Conservation (phyloP, 495 filamentous ascomycete species). For the Margaritispora aquatica region DNA sequence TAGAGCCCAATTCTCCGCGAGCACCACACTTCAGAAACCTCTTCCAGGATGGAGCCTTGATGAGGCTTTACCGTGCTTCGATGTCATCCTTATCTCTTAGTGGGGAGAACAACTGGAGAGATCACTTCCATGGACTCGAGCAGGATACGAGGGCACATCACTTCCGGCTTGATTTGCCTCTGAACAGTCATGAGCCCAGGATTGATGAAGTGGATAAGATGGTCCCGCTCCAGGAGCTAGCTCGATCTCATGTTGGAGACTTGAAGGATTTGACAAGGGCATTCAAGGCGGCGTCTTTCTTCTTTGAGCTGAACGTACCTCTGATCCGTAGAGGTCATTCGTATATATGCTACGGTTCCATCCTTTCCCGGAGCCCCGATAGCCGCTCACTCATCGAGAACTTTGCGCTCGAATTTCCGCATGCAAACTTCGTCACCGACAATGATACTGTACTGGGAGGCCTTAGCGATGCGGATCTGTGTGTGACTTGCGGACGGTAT, state of each 20-base stretch:
- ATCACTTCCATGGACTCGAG: conserved; percentile 17
- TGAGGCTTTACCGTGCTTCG: conserved; percentile 15
- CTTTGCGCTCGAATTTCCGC: conserved; percentile 5
- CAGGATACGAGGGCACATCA: conserved; percentile 12
- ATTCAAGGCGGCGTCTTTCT: conserved; percentile 17
- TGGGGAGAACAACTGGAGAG: conserved; percentile 15
- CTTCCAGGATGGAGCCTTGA: conserved; percentile 15
- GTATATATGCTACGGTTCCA: conserved; percentile 12
- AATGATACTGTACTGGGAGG: conserved; percentile 8
- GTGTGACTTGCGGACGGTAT: conserved; percentile 14
- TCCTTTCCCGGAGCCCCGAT: conserved; percentile 17
- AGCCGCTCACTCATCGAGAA: conserved; percentile 13
- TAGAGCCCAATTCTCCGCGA: conserved; percentile 10
- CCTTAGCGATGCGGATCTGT: conserved; percentile 14
- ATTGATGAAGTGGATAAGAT: conserved; percentile 18
- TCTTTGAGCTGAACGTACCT: conserved; percentile 18
- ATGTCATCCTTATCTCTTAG: conserved; percentile 17
- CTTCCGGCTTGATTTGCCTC: conserved; percentile 19
- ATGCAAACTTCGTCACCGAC: conserved; percentile 8
- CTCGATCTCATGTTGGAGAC: conserved; percentile 9
- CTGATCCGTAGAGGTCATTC: neutral
- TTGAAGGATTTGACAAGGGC: conserved; percentile 15
- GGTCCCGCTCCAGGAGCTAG: conserved; percentile 9
- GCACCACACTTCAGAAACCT: conserved; percentile 13
- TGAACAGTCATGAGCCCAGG: conserved; percentile 7